Conservation (phyloP, 176 grass and related monocot species). For the Saccharum officinarum region DNA sequence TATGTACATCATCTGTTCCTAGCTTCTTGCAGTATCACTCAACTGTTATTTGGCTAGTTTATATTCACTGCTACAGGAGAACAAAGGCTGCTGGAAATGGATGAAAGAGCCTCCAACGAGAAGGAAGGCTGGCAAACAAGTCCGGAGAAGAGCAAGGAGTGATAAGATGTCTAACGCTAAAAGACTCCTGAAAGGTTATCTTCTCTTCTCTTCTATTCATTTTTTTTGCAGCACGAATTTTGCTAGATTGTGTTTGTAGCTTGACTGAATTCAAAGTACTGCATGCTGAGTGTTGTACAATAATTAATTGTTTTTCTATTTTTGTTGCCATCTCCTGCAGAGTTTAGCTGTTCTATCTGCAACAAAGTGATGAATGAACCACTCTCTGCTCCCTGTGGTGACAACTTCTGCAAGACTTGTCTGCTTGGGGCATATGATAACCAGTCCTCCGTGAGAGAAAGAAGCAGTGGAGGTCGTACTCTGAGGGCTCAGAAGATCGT, state of each 20-base stretch:
- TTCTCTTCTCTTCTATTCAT: background rate
- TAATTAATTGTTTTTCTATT: background rate
- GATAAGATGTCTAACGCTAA: conserved; percentile 51
- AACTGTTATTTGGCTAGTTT: background rate
- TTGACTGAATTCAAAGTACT: background rate
- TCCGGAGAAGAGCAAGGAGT: conserved; percentile 35
- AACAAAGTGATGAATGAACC: conserved; percentile 64
- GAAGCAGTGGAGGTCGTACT: conserved; percentile 57
- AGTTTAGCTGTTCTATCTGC: conserved; percentile 78
- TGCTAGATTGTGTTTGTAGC: background rate
- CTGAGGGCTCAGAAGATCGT: conserved; percentile 75
- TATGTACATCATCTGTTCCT: conserved; percentile 37
- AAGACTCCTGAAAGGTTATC: conserved; percentile 72
- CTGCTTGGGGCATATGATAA: conserved; percentile 57
- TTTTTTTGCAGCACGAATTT: background rate
- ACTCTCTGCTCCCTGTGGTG: conserved; percentile 78
- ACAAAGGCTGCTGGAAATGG: conserved; percentile 83
- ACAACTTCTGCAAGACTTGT: conserved; percentile 90
- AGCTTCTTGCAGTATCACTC: background rate
- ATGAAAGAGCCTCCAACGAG: conserved; percentile 59
- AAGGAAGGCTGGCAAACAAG: conserved; percentile 49
- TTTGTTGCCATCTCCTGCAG: conserved; percentile 40
- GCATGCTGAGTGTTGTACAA: background rate
- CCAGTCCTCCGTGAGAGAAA: conserved; percentile 65
- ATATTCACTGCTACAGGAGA: conserved; percentile 35